These are phyloP conservation scores for Chenopodium suecicum DNA, from an alignment of 148 eudicot genomes.

Conservation along the genomic window DNA sequence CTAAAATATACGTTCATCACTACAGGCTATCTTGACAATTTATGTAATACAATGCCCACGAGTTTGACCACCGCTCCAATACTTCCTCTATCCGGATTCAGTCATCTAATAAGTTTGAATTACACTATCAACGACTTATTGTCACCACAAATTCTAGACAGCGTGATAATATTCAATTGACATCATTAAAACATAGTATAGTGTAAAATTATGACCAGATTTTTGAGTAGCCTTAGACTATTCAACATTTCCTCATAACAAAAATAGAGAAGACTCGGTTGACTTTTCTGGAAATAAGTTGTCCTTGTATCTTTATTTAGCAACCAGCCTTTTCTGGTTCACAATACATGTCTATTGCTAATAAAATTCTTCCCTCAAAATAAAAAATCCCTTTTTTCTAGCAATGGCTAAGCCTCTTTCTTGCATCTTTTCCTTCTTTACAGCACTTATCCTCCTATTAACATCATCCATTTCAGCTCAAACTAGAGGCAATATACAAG, in stretches of 20 bases:
- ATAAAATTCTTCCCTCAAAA: background rate
- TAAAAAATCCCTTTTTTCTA: background rate
- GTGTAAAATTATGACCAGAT: too few species aligned
- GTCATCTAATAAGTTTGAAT: too few species aligned
- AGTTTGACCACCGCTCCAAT: too few species aligned
- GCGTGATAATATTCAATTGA: too few species aligned
- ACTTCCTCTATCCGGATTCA: too few species aligned
- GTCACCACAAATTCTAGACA: too few species aligned
- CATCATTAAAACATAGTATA: too few species aligned
- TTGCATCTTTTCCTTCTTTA: slow-evolving; percentile 1
- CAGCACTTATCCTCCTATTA: slow-evolving; percentile 11
- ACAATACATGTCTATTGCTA: background rate
- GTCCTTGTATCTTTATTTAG: background rate
- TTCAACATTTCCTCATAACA: background rate
- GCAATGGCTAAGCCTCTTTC: background rate
- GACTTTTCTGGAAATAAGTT: background rate
- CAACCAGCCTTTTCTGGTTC: background rate
- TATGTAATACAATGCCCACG: too few species aligned
- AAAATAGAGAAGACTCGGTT: background rate
- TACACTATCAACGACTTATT: too few species aligned
- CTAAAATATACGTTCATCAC: too few species aligned
- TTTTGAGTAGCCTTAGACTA: background rate
- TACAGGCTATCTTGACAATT: background rate
- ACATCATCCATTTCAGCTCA: slow-evolving; percentile 25
- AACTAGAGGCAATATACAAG: slow-evolving; percentile 22